Evolutionary conservation across 371 early-diverging fungal genomes (phyloP).

Genomic region (Mortierella sp.): DNA sequence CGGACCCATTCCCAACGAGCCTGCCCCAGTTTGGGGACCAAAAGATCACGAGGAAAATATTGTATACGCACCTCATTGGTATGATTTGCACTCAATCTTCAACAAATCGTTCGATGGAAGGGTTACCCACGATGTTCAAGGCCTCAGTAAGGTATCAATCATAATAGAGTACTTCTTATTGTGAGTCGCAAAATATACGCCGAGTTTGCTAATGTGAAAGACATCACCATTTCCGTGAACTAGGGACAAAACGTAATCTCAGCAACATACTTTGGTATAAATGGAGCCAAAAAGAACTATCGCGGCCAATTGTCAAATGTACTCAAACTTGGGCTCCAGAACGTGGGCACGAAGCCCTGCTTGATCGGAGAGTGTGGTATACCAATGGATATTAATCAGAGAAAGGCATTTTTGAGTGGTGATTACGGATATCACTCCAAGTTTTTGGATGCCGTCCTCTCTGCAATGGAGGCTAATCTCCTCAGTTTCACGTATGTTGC

Average conservation of each 20-base stretch:
- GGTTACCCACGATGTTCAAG: slow-evolving; percentile 84
- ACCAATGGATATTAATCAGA: slow-evolving; percentile 87
- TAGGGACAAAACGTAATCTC: slow-evolving; percentile 78
- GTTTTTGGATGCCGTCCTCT: slow-evolving; percentile 81
- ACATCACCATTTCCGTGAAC: not conserved
- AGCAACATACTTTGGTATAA: slow-evolving; percentile 85
- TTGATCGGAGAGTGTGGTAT: slow-evolving; percentile 88
- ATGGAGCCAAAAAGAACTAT: slow-evolving; percentile 84
- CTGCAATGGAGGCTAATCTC: slow-evolving; percentile 79
- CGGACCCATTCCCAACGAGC: slow-evolving; percentile 84
- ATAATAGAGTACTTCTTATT: not conserved
- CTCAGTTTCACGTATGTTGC: slow-evolving; percentile 75
- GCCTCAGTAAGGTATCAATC: slow-evolving; percentile 69
- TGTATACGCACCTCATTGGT: slow-evolving; percentile 89
- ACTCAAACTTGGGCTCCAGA: slow-evolving; percentile 66
- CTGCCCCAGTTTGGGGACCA: slow-evolving; percentile 71
- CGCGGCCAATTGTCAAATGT: slow-evolving; percentile 79
- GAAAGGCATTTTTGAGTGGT: slow-evolving; percentile 73
- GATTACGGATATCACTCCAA: slow-evolving; percentile 78
- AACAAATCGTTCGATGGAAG: slow-evolving; percentile 80
- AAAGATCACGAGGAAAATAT: slow-evolving; percentile 70
- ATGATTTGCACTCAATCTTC: slow-evolving; percentile 81
- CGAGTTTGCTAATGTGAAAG: not conserved
- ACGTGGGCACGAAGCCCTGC: slow-evolving; percentile 77
- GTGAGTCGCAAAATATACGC: not conserved